phyloP scores from a whole-genome alignment of 2,329 filamentous ascomycete species.

The Hymenoscyphus linearis region DNA sequence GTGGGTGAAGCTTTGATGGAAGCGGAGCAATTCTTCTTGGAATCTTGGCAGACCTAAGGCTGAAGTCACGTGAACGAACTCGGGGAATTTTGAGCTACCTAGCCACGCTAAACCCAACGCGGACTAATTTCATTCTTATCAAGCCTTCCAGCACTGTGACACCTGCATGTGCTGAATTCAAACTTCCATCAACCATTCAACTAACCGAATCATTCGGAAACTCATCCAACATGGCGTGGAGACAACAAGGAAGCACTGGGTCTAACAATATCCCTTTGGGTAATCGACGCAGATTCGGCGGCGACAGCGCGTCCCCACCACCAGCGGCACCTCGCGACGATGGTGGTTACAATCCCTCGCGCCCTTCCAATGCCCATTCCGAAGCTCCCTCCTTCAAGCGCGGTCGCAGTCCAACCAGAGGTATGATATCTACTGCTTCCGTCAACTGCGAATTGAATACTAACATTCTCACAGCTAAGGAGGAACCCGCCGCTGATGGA shows the following conservation, averaged over 20 bases:
- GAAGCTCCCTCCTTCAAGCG: constrained; percentile 55
- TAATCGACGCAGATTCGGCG: constrained; percentile 73
- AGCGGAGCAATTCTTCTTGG: too few relatives aligned
- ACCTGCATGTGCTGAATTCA: neutral
- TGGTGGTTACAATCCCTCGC: constrained; percentile 25
- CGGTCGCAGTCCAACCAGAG: constrained; percentile 83
- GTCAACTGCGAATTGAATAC: neutral
- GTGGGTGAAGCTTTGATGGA: too few relatives aligned
- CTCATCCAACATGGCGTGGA: constrained; percentile 55
- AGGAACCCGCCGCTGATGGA: constrained; percentile 52
- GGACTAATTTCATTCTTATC: neutral
- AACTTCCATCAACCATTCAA: neutral
- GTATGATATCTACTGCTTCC: constrained; percentile 43
- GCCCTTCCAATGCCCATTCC: constrained; percentile 19
- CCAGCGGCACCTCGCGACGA: constrained; percentile 32
- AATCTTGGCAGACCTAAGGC: too few relatives aligned
- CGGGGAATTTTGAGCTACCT: too few relatives aligned
- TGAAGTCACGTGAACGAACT: too few relatives aligned
- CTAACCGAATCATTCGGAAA: constrained; percentile 3
- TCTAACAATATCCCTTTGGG: constrained; percentile 98
- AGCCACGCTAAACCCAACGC: too few relatives aligned
- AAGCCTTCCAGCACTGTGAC: too few relatives aligned
- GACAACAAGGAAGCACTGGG: constrained; percentile 81
- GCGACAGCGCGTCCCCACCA: constrained; percentile 41
- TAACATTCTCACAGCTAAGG: constrained; percentile 22